Evolutionary conservation across 345 rosid species (phyloP).

Genomic region (Hibiscus syriacus): DNA sequence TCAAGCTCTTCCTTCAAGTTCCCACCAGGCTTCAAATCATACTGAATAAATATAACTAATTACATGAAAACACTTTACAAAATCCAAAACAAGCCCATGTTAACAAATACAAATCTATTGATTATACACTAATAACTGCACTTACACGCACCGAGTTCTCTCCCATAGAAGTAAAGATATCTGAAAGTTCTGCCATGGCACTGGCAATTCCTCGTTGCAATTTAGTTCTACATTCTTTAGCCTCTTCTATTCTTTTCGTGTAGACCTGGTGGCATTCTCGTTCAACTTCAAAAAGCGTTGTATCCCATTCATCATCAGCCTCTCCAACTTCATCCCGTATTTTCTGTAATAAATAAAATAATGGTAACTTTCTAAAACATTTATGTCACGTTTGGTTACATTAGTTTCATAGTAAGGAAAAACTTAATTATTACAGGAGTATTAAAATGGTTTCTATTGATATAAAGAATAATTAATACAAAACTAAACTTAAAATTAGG

Average conservation of each 20-base stretch:
- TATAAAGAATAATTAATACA: no score
- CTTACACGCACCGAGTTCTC: conserved; percentile 35
- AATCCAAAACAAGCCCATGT: no score
- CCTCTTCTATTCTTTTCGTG: conserved; percentile 39
- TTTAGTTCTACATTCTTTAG: conserved; percentile 33
- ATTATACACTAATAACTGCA: conserved; percentile 1
- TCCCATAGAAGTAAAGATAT: conserved; percentile 41
- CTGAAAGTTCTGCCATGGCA: conserved; percentile 44
- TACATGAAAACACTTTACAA: background rate
- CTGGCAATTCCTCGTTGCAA: conserved; percentile 33
- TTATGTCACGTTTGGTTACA: no score
- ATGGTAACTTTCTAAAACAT: background rate
- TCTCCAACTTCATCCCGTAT: conserved; percentile 67
- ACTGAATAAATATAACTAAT: conserved; percentile 18
- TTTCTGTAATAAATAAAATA: conserved; percentile 21
- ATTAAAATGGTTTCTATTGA: no score
- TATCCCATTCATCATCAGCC: conserved; percentile 36
- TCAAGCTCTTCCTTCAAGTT: conserved; percentile 43
- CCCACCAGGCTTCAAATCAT: conserved; percentile 26
- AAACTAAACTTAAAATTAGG: no score
- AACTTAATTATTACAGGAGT: no score
- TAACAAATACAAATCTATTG: background rate
- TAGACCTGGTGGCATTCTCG: conserved; percentile 47
- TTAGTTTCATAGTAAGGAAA: no score
- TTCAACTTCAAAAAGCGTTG: conserved; percentile 44